Conservation (phyloP, 306 rosid genomes). For the Ochetophila trinervis region DNA sequence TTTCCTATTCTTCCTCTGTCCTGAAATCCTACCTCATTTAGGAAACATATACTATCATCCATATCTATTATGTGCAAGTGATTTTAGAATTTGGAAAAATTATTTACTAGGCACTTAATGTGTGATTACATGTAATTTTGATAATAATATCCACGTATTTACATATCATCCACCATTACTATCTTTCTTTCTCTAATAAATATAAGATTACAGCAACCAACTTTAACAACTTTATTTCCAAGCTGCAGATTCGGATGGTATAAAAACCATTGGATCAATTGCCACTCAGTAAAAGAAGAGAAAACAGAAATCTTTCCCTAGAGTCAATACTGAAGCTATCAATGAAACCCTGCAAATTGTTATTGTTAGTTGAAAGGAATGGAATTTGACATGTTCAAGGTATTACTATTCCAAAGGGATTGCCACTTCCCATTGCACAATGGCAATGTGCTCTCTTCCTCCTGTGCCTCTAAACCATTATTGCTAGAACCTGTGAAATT, state of each 20-base stretch:
- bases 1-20: too few relatives aligned
- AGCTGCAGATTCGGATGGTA: neutral
- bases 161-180: too few relatives aligned
- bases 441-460: slow-evolving; percentile 42
- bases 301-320: neutral
- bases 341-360: too few relatives aligned
- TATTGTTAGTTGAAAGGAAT: slow-evolving; percentile 20
- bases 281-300: neutral
- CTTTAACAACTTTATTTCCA: neutral
- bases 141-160: too few relatives aligned
- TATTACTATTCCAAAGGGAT: slow-evolving; percentile 39
- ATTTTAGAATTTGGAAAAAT: too few relatives aligned
- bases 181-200: too few relatives aligned
- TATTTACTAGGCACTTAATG: too few relatives aligned
- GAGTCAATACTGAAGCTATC: neutral
- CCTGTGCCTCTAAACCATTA: slow-evolving; percentile 40
- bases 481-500: slow-evolving; percentile 24
- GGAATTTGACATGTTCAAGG: slow-evolving; percentile 29
- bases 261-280: neutral
- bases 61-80: too few relatives aligned
- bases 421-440: slow-evolving; percentile 30
- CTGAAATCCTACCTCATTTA: too few relatives aligned
- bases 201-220: neutral
- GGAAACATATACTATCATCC: too few relatives aligned
- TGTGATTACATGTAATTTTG: too few relatives aligned